Base-by-base conservation (phyloP, 2,329 filamentous ascomycete species). In the Aspergillus novoparasiticus region DNA sequence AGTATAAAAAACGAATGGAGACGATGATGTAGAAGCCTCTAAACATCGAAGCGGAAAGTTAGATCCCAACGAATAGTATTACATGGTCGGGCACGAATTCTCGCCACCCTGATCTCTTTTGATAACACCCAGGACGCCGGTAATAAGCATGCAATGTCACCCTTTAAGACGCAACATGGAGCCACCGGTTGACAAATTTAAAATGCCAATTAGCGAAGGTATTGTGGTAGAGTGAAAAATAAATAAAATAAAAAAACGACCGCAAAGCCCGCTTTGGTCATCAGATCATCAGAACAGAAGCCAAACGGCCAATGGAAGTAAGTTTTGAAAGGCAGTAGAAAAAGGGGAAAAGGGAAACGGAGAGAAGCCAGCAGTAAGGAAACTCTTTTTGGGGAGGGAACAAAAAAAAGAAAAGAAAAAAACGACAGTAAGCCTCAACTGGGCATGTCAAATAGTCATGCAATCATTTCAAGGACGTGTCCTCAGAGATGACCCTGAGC, bases 261-360 rank as follows among this genome's bases (percentile, higher is more conserved):
- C 68, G 65, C 72, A 77, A 78, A 78, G 78, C 76, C 78, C 67
- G 78, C 78, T 79, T 79, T 78, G 76, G 76, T 78, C 75, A 73
- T 77, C 62, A 64, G 69, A 59, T 76, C 74, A 73, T 75, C 67
- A 76, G 61, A 41, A 66, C 66, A 64, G 57, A 39, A 48, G 48
- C n/a, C 41, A 26, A 55, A 57, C 58, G 46, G 26, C 46, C 14
- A 50, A 11, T 11, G 46, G 4, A 50, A 50, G 32, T 48, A 48
- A 16, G 12, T 6, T 23, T 57, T 60, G 53, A 63, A 58, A 63
- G 58, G 58, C 64, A 58, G 60, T 68, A 69, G 57, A 59, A 53
- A 63, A 59, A 23, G 43, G 21, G 23, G 19, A 14, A 64, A 57
- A 51, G 65, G 66, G 69, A 26, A 54, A 66, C 65, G 62, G 36